Evolutionary conservation across 805 yeast species (phyloP).

Genomic region (Myxozyma neotropica): DNA sequence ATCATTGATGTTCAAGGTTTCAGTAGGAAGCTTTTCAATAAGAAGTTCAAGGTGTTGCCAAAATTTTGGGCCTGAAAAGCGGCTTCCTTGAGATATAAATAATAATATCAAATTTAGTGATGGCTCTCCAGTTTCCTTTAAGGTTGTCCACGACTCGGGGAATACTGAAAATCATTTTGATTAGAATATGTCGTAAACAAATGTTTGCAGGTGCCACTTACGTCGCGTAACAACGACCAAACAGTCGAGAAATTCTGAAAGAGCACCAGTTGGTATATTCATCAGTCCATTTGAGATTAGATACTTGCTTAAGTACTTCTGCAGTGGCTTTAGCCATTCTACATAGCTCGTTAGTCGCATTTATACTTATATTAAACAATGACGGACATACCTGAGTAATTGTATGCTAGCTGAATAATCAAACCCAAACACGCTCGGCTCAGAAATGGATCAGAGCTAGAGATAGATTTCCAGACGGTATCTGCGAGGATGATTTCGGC

Average conservation of each 20-base stretch:
- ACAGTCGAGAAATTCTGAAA: slow-evolving; percentile 25
- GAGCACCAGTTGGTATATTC: slow-evolving; percentile 20
- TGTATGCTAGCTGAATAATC: slow-evolving; percentile 19
- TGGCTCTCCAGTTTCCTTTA: slow-evolving; percentile 14
- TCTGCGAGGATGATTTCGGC: slow-evolving; percentile 28
- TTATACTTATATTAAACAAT: neutral
- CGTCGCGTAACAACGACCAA: slow-evolving; percentile 17
- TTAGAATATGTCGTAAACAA: neutral
- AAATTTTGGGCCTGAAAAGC: slow-evolving; percentile 18
- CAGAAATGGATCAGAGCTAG: slow-evolving; percentile 22
- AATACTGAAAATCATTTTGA: slow-evolving; percentile 12
- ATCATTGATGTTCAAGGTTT: slow-evolving; percentile 13
- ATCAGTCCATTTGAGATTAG: slow-evolving; percentile 25
- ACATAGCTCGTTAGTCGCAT: neutral
- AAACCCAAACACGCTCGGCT: slow-evolving; percentile 19
- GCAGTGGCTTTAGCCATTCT: slow-evolving; percentile 24
- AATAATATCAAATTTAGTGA: slow-evolving; percentile 16
- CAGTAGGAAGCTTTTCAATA: slow-evolving; percentile 20
- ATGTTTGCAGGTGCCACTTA: slow-evolving; percentile 8
- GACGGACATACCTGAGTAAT: slow-evolving; percentile 15
- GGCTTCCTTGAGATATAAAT: slow-evolving; percentile 29
- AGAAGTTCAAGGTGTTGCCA: slow-evolving; percentile 24
- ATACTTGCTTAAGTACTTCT: slow-evolving; percentile 15
- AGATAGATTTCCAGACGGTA: slow-evolving; percentile 25
- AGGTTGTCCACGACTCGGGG: slow-evolving; percentile 21